Base-by-base conservation (phyloP, 148 eudicot species). In the Cornus controversa region DNA sequence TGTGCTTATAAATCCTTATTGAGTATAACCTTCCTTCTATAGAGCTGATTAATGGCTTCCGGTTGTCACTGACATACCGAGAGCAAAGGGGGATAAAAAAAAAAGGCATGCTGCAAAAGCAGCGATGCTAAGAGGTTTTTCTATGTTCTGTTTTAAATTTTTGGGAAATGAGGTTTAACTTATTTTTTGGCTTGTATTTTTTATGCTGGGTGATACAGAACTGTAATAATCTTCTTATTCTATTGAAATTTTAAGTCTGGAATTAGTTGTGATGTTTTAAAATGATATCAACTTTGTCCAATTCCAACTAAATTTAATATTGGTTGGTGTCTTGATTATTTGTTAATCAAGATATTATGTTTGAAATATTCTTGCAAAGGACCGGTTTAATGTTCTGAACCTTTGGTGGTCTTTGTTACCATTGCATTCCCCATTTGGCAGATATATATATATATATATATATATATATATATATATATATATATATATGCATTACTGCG, bases 161-260 rank as follows among this genome's bases (percentile, higher is more conserved):
- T 75, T 66, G 60, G 60, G 58, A 25, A 24, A 24, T n/a, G 70
- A 65, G 70, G 26, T 75, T 40, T 10, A 65, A 75, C 11, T 18
- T 18, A 8, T 75, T 42, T 65, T 27, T 26, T 18, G 63, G 74
- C 37, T 50, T 47, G n/a, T 71, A 6, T 71, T 47, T 6, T 31
- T 71, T 47, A 36, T 62, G 28, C 8, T 37, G 20, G 27, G 31
- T 22, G 47, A 50, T 66, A 26, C 8, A 45, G 37, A 66, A 25
- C 29, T 76, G 57, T 36, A 26, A 24, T 28, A 25, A 62, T 40
- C 6, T 40, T 40, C 45, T 40, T 40, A 40, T 6, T 8, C 10
- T 40, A 40, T 40, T 40, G 8, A 40, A 6, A 40, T 40, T 36
- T 57, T 2, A 10, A 50, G 57, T 13, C 20, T 50, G 57, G 18